These are phyloP conservation scores for Calycina marina DNA, from an alignment of 2,329 filamentous ascomycete genomes.

Conservation along the genomic window DNA sequence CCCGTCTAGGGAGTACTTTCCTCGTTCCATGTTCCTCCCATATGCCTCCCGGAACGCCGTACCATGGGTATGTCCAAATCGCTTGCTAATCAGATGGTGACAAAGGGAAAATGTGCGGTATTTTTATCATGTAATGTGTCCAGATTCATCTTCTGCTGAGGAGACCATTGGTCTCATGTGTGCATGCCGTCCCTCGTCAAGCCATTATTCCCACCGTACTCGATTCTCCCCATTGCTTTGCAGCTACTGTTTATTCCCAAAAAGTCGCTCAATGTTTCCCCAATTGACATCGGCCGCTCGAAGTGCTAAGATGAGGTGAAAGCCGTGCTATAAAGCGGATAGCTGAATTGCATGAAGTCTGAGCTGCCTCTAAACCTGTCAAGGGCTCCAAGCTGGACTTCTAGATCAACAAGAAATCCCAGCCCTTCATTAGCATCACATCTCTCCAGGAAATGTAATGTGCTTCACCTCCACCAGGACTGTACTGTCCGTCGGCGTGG, in stretches of 20 bases:
- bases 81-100: conserved; percentile 1
- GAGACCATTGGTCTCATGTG: neutral
- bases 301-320: conserved; percentile 12
- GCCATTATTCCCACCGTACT: conserved; percentile 1
- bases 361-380: conserved; percentile 12
- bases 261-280: conserved; percentile 4
- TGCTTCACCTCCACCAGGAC: conserved; percentile 25
- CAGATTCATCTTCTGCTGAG: conserved; percentile 1
- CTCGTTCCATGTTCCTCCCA: conserved; percentile 1
- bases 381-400: conserved; percentile 8
- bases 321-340: conserved; percentile 8
- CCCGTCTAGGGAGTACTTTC: conserved; percentile 10
- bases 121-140: conserved; percentile 6
- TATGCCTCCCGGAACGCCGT: conserved; percentile 13
- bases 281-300: conserved; percentile 7
- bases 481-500: conserved; percentile 44
- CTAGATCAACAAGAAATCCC: conserved; percentile 85
- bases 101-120: conserved; percentile 2
- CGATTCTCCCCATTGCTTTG: conserved; percentile 5
- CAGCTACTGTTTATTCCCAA: conserved; percentile 6
- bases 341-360: conserved; percentile 12
- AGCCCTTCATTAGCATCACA: conserved; percentile 79
- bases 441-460: conserved; percentile 87
- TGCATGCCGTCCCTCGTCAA: conserved; percentile 3
- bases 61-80: conserved; percentile 11